phyloP scores from a whole-genome alignment of 2,329 filamentous ascomycete genomes.

The Ascochyta fabae region DNA sequence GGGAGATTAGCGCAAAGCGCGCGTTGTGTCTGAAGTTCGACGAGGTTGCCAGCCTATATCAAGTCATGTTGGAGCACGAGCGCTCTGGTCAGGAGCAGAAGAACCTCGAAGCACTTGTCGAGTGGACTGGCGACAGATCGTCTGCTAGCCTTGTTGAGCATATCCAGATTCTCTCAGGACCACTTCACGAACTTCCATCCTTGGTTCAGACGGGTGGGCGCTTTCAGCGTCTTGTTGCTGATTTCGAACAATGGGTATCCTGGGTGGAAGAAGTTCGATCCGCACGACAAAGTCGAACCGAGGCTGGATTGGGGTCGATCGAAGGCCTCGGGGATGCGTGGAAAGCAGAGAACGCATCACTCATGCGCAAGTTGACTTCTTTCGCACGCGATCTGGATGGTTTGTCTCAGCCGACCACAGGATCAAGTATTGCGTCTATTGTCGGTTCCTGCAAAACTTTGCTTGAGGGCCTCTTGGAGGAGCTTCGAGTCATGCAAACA shows the following conservation, averaged over 20 bases:
- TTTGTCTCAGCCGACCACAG: slow-evolving; percentile 34
- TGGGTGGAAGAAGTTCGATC: slow-evolving; percentile 39
- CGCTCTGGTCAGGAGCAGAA: slow-evolving; percentile 45
- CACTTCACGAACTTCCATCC: slow-evolving; percentile 46
- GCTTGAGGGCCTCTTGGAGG: slow-evolving; percentile 40
- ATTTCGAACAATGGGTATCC: slow-evolving; percentile 43
- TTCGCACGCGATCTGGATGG: slow-evolving; percentile 42
- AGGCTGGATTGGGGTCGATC: slow-evolving; percentile 26
- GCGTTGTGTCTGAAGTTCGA: slow-evolving; percentile 43
- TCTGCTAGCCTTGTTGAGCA: slow-evolving; percentile 41
- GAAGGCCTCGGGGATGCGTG: slow-evolving; percentile 44
- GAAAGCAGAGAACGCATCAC: slow-evolving; percentile 42
- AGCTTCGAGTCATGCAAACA: slow-evolving; percentile 43
- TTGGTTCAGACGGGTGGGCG: slow-evolving; percentile 44
- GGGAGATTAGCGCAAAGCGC: slow-evolving; percentile 44
- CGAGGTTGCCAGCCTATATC: slow-evolving; percentile 45
- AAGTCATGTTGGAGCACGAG: slow-evolving; percentile 46
- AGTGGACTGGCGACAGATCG: slow-evolving; percentile 41
- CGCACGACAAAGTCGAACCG: slow-evolving; percentile 20
- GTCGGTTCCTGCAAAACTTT: slow-evolving; percentile 39
- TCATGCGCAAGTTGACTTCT: slow-evolving; percentile 44
- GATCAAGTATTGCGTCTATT: slow-evolving; percentile 44
- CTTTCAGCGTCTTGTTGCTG: slow-evolving; percentile 35
- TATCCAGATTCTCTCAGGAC: slow-evolving; percentile 44
- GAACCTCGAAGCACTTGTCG: slow-evolving; percentile 45